Conservation (phyloP, 495 filamentous ascomycete species). For the Hypoxylon fragiforme region DNA sequence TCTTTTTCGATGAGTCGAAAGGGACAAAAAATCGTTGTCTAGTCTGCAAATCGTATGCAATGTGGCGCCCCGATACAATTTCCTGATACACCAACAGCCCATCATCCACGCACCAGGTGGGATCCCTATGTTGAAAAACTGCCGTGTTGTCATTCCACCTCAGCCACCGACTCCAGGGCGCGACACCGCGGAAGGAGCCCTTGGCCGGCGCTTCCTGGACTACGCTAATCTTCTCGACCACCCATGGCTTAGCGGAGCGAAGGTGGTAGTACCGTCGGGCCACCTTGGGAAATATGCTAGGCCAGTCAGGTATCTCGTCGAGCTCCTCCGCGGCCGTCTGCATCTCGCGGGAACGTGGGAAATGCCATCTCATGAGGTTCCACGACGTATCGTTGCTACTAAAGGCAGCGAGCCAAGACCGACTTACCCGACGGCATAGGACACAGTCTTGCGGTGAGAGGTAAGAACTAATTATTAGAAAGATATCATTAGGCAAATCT, state of each 20-base stretch:
- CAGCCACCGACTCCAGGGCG: conserved; percentile 60
- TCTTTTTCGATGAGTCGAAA: conserved; percentile 57
- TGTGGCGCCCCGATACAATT: conserved; percentile 41
- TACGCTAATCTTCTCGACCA: conserved; percentile 51
- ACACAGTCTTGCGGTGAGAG: conserved; percentile 57
- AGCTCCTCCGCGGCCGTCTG: conserved; percentile 36
- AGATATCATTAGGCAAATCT: conserved; percentile 56
- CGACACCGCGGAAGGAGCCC: conserved; percentile 45
- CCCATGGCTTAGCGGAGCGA: conserved; percentile 50
- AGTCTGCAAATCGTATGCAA: conserved; percentile 58
- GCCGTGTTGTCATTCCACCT: conserved; percentile 48
- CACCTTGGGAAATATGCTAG: conserved; percentile 54
- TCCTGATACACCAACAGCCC: conserved; percentile 62
- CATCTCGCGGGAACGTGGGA: conserved; percentile 59
- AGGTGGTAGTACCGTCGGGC: conserved; percentile 62
- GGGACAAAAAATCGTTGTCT: conserved; percentile 53
- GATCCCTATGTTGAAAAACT: conserved; percentile 55
- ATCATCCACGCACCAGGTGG: conserved; percentile 60
- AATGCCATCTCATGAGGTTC: conserved; percentile 54
- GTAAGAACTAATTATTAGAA: conserved; percentile 54
- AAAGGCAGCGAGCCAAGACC: conserved; percentile 59
- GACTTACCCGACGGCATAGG: conserved; percentile 59
- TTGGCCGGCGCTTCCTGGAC: conserved; percentile 7
- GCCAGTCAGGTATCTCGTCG: conserved; percentile 39
- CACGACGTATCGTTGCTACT: conserved; percentile 49